phyloP scores from a whole-genome alignment of 2,329 filamentous ascomycete species.

The Clonostachys byssicola region DNA sequence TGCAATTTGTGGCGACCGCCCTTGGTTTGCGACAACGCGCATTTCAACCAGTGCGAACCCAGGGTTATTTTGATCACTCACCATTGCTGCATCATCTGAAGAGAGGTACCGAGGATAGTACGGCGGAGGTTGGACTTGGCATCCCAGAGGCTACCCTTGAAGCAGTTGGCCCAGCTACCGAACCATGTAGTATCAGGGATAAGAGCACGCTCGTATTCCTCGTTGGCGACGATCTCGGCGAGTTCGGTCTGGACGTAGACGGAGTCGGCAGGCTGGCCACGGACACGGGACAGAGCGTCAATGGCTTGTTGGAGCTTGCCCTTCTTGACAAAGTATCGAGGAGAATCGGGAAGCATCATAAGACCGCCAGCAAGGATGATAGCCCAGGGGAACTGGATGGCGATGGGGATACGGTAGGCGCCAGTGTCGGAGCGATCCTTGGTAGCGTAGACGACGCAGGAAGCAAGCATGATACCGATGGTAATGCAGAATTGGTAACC shows the following conservation, averaged over 20 bases:
- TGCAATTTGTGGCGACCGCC: slow-evolving; percentile 3
- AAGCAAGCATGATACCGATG: slow-evolving; percentile 71
- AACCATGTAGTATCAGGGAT: slow-evolving; percentile 64
- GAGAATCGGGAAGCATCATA: slow-evolving; percentile 76
- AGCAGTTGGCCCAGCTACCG: slow-evolving; percentile 65
- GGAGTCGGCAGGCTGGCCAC: slow-evolving; percentile 69
- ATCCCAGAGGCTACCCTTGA: slow-evolving; percentile 58
- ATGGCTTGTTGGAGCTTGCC: slow-evolving; percentile 64
- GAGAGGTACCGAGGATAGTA: slow-evolving; percentile 66
- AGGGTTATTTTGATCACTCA: slow-evolving; percentile 7
- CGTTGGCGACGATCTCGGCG: slow-evolving; percentile 83
- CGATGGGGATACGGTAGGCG: slow-evolving; percentile 78
- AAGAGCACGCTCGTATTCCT: slow-evolving; percentile 74
- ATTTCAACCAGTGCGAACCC: neutral
- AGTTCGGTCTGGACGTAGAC: slow-evolving; percentile 76
- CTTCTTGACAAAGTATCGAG: slow-evolving; percentile 80
- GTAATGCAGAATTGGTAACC: slow-evolving; percentile 84
- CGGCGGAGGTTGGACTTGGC: slow-evolving; percentile 66
- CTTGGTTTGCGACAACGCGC: no score
- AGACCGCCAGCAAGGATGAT: slow-evolving; percentile 70
- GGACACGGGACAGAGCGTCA: slow-evolving; percentile 59
- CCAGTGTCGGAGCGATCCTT: slow-evolving; percentile 56
- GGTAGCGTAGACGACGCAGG: slow-evolving; percentile 70
- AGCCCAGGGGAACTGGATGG: slow-evolving; percentile 76
- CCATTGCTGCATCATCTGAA: slow-evolving; percentile 79